Evolutionary conservation across 164 flowering plant species (phyloP).

Genomic region (Annona squamosa): DNA sequence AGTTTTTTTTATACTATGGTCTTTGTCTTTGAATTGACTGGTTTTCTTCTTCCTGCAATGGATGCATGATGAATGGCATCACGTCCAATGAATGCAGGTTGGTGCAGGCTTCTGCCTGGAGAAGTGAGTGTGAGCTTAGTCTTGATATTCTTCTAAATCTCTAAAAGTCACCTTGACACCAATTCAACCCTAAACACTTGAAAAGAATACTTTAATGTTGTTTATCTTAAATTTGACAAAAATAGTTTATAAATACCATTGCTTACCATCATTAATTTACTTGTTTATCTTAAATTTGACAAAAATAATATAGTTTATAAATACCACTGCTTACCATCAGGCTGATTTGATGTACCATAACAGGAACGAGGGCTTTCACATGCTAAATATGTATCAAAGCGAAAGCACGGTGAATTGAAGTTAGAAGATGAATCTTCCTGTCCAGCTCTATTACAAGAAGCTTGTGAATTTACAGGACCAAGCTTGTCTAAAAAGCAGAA

Average conservation of each 20-base stretch:
- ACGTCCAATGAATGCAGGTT: not conserved
- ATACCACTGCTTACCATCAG: not conserved
- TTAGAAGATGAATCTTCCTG: conserved; percentile 17
- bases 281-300: not conserved
- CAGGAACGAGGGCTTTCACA: conserved; percentile 55
- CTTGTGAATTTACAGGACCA: conserved; percentile 6
- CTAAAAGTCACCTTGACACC: not conserved
- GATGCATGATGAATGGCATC: not conserved
- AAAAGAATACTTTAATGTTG: not conserved
- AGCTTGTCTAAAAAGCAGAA: conserved; percentile 25
- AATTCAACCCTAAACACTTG: not conserved
- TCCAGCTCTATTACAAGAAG: conserved; percentile 9
- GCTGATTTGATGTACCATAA: not conserved
- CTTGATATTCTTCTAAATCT: not conserved
- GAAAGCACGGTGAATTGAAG: conserved; percentile 17
- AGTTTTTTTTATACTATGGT: not conserved
- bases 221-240: not conserved
- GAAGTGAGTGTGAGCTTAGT: not conserved
- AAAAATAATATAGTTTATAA: not conserved
- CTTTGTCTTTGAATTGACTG: not conserved
- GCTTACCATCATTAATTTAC: too few species aligned
- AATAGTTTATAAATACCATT: not conserved
- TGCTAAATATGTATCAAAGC: conserved; percentile 25
- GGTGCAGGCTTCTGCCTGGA: not conserved
- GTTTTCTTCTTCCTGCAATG: not conserved